A percentile compares a stretch with the other conserved stretches of the same genome.
Conservation (phyloP, 2,329 filamentous ascomycete genomes). For the Arachnopeziza araneosa region DNA sequence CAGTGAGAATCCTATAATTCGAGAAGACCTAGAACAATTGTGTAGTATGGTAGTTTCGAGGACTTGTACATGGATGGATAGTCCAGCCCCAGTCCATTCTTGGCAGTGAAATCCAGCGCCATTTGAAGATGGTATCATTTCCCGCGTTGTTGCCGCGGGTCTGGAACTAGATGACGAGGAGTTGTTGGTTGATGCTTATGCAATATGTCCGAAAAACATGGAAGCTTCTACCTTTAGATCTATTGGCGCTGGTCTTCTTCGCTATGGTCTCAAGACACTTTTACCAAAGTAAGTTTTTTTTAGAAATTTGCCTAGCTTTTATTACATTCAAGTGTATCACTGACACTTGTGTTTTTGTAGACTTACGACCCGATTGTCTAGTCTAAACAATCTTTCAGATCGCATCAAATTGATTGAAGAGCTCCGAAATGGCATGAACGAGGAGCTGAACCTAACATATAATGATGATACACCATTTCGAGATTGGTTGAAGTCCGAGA, state of each 20-base stretch:
- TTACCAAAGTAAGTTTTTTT: constrained; percentile 5
- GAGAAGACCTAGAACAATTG: no score
- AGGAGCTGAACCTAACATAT: not conserved
- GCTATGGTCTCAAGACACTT: constrained; percentile 1
- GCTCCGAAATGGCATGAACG: not conserved
- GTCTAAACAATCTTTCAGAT: no score
- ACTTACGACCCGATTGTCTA: no score
- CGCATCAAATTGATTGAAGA: no score
- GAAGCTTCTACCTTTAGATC: not conserved
- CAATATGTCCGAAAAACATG: constrained; percentile 1
- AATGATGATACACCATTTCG: constrained; percentile 2
- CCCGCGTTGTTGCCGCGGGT: no score
- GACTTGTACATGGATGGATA: not conserved
- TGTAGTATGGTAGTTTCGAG: not conserved
- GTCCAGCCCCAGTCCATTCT: no score
- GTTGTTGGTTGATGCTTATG: not conserved
- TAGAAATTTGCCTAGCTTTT: not conserved
- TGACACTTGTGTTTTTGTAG: no score
- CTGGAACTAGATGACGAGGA: no score
- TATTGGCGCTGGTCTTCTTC: constrained; percentile 3
- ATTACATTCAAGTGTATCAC: no score
- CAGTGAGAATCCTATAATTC: no score
- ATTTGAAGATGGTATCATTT: no score
- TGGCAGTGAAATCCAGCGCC: no score
- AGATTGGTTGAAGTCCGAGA: constrained; percentile 6